Percentiles rank a stretch among this genome's conserved stretches.
Conservation (phyloP, 352 stramenopile genomes). For the Phytophthora tentaculata region DNA sequence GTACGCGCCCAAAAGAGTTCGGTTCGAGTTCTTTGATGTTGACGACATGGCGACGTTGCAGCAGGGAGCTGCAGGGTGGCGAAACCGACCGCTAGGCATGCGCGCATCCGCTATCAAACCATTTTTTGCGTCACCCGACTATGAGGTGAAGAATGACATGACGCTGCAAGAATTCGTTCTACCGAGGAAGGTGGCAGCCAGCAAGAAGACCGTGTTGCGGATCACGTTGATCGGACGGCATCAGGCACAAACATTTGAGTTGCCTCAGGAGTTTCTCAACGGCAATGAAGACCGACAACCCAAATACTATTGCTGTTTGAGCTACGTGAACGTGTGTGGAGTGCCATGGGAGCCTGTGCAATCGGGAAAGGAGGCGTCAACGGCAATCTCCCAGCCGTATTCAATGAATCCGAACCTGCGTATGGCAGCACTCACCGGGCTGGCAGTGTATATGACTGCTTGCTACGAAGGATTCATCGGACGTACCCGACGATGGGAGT, state of each 20-base stretch:
- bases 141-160: constrained; percentile 76
- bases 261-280: constrained; percentile 55
- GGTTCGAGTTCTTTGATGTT: constrained; percentile 73
- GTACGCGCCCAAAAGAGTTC: constrained; percentile 72
- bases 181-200: constrained; percentile 50
- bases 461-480: constrained; percentile 68
- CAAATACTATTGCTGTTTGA: constrained; percentile 86
- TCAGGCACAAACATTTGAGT: constrained; percentile 75
- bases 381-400: constrained; percentile 16
- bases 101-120: constrained; percentile 36
- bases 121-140: constrained; percentile 66
- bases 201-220: constrained; percentile 52
- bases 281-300: constrained; percentile 50
- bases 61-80: constrained; percentile 7
- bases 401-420: constrained; percentile 42
- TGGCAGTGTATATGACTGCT: constrained; percentile 68
- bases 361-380: constrained; percentile 1
- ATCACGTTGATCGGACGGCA: constrained; percentile 73
- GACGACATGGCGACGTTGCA: constrained; percentile 28
- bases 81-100: constrained; percentile 12
- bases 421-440: constrained; percentile 48
- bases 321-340: constrained; percentile 74
- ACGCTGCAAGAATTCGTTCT: constrained; percentile 68
- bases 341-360: constrained; percentile 39
- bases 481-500: constrained; percentile 50